Evolutionary conservation across 2,329 filamentous ascomycete species (phyloP).

Genomic region (Fusarium acutatum): DNA sequence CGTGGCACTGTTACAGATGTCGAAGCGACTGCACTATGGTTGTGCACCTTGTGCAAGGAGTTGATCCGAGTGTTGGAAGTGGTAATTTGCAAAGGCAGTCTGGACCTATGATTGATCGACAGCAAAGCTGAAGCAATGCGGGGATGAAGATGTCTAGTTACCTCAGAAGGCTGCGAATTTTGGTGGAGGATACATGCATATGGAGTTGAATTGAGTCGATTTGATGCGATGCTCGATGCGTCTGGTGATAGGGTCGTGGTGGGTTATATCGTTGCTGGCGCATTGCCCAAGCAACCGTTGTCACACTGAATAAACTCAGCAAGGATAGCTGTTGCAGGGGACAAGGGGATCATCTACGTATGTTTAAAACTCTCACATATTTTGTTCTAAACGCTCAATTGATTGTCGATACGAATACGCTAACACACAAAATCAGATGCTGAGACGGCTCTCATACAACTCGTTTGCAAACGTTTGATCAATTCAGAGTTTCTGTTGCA

Average conservation of each 20-base stretch:
- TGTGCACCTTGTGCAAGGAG: neutral
- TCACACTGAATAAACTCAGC: conserved; percentile 7
- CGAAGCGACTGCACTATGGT: neutral
- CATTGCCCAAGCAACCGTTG: conserved; percentile 42
- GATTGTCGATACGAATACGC: neutral
- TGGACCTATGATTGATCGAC: conserved; percentile 17
- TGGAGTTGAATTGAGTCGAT: conserved; percentile 22
- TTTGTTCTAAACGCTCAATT: neutral
- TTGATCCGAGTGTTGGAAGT: neutral
- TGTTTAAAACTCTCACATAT: neutral
- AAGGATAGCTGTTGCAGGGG: conserved; percentile 23
- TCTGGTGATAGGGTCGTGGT: conserved; percentile 20
- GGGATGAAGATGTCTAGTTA: conserved; percentile 29
- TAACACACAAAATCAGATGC: neutral
- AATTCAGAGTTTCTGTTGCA: conserved; percentile 12
- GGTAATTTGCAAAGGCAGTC: neutral
- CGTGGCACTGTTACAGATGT: neutral
- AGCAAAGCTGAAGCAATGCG: conserved; percentile 18
- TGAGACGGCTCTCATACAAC: neutral
- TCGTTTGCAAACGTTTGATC: neutral
- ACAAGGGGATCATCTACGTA: neutral
- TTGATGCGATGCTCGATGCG: neutral
- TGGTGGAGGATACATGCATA: conserved; percentile 27
- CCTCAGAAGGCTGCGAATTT: conserved; percentile 23
- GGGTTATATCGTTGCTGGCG: conserved; percentile 14